Base-by-base conservation (phyloP, 2,329 filamentous ascomycete species). In the Aureobasidium subglaciale region DNA sequence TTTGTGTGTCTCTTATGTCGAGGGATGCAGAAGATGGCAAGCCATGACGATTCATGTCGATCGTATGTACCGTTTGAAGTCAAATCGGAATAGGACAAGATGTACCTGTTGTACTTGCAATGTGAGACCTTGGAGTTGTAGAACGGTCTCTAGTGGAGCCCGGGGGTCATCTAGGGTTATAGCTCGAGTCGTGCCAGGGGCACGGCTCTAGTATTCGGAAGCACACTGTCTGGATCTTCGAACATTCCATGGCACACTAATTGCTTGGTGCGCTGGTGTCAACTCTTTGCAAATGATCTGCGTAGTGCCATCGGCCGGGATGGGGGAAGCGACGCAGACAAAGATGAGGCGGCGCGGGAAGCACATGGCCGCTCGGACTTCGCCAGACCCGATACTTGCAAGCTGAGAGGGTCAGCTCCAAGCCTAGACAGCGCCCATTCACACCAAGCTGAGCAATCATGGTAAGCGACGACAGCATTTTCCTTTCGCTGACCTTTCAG, bases 1-100 rank as follows among this genome's bases (percentile, higher is more conserved):
- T 56, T 34, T 56, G 35, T 27, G 24, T 34, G 25, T 50, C 43
- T 27, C 43, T 48, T 11, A 35, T 20, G n/a, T 56, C 55, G n/a
- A 50, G 20, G 35, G 30, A 15, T 10, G 27, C 20, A 41, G 43
- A 22, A 27, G 34, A 49, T 38, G 22, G 30, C 18, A 34, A 38
- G 38, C 25, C 35, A 40, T 40, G 30, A 40, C 34, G 48, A 37
- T 29, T 18, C 50, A 54, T 54, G 50, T 29, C 41, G 41, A 46
- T 56, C 53, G 24, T 16, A 22, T 20, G 35, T 29, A 52, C 34
- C 24, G 35, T 35, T 40, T 9, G 13, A 16, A 40, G 35, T 16
- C 25, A 37, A 50, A 50, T 22, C 35, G 27, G 16, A 41, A 30
- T 40, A 41, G 48, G 48, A 24, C 35, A 52, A 52, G 48, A 52